Conservation (phyloP, 1,139 yeast species). For the Candida sp. region DNA sequence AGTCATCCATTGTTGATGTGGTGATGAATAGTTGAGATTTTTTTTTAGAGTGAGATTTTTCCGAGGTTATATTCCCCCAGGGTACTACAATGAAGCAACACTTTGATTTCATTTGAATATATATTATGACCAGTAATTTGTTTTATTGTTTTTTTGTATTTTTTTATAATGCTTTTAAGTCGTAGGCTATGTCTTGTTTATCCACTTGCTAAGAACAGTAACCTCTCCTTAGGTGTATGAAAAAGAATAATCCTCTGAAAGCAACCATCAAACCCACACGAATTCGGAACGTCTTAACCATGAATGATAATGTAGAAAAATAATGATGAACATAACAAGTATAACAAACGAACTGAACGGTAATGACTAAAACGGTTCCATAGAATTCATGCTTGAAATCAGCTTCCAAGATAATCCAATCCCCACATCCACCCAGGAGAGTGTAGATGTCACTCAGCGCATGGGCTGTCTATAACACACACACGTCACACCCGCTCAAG, state of each 20-base stretch:
- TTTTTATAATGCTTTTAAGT: not conserved
- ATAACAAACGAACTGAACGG: not conserved
- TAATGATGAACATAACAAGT: not conserved
- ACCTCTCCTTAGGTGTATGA: not conserved
- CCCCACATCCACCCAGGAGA: too few species aligned
- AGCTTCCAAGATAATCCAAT: too few species aligned
- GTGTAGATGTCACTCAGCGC: too few species aligned
- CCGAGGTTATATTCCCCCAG: not conserved
- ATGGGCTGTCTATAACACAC: too few species aligned
- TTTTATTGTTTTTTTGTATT: not conserved
- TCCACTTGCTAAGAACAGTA: not conserved
- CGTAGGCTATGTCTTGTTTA: not conserved
- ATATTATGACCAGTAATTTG: not conserved
- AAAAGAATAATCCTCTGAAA: not conserved
- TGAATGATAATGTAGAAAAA: not conserved
- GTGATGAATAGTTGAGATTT: not conserved
- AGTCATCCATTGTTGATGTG: constrained; percentile 15
- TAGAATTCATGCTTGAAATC: too few species aligned
- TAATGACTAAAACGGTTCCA: not conserved
- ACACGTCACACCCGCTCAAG: constrained; percentile 30
- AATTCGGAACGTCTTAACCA: not conserved
- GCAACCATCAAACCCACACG: not conserved
- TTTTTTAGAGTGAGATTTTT: not conserved
- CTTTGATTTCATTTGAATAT: not conserved
- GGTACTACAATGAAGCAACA: too few species aligned